Evolutionary conservation across 371 early-diverging fungal genomes (phyloP), one percentile per base, ranked within the genome.

Genomic region (Mortierella sp.): DNA sequence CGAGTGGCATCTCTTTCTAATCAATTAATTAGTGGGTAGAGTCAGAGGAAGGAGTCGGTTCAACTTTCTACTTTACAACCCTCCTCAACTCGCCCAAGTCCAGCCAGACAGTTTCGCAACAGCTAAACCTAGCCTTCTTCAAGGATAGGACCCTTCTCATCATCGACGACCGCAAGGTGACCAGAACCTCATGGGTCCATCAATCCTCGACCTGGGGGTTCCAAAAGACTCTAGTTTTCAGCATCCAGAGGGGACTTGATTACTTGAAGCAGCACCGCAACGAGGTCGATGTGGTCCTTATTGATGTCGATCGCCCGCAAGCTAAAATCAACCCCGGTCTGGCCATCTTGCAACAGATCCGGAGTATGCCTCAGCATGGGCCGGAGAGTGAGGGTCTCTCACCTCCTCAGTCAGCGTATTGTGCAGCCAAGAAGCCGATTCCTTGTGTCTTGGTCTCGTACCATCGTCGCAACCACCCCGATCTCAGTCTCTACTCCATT

Each of bases 121-220:
- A 80, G 46, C 48, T 80, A 54, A 75, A 80, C 48, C 72, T 80
- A 14, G 72, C 75, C 28, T 80, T 75, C 50, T 80, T 80, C 72
- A 71, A 61, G 5, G 80, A 80, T 46, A 80, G 75, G 69, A 75
- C 76, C 5, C 59, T 80, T 0, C 37, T 80, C 54, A 80, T 80
- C 40, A 48, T 80, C 21, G 80, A 80, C 54, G 80, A 80, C 55
- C 75, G 80, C 34, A 70, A 76, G 16, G 80, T 80, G 43, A 75
- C 75, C 28, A 75, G 80, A 5, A 80, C 76, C 14, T 80, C 76
- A 1, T 80, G 80, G 80, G 53, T 64, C 28, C 64, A 80, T 53
- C 76, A 75, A 54, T 80, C 80, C 14, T 80, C 80, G n/a, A 75
- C 80, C 26, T 80, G 80, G 80, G 80, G 80, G 10, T 80, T 80